A percentile compares a stretch with the other conserved stretches of the same genome.
Evolutionary conservation across 306 rosid genomes (phyloP).

Genomic region (Cicer bijugum): DNA sequence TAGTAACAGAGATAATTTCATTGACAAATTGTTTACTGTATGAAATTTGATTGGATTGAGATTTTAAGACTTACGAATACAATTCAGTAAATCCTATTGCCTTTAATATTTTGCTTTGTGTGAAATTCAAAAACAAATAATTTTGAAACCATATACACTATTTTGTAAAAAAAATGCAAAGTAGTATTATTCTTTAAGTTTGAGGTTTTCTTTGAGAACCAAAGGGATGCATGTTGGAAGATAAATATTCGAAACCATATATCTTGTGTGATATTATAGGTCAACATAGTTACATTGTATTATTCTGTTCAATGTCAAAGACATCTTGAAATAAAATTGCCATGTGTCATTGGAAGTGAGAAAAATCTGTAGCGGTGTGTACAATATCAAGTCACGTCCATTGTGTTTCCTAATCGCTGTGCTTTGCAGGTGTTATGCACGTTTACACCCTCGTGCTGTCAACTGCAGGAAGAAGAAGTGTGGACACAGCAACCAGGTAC

Average conservation of each 20-base stretch:
- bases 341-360: not conserved
- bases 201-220: not conserved
- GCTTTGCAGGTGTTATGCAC: constrained; percentile 83
- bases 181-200: not conserved
- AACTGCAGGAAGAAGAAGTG: constrained; percentile 99
- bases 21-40: not conserved
- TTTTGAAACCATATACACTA: not conserved
- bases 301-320: not conserved
- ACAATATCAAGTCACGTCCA: not conserved
- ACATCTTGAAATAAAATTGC: not conserved
- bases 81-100: constrained; percentile 13
- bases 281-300: not conserved
- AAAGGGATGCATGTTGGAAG: not conserved
- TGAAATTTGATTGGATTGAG: constrained; percentile 3
- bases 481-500: constrained; percentile 99
- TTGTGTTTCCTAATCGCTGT: not conserved
- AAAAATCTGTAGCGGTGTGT: not conserved
- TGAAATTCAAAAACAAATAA: not conserved
- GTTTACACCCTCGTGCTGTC: constrained; percentile 98
- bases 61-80: not conserved
- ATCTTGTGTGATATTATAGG: not conserved
- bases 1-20: not conserved
- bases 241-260: not conserved
- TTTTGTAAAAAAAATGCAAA: not conserved
- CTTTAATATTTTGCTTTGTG: not conserved